Evolutionary conservation across 2,329 filamentous ascomycete genomes (phyloP), one percentile per base, ranked within the genome.

Genomic region (Aspergillus caelatus): DNA sequence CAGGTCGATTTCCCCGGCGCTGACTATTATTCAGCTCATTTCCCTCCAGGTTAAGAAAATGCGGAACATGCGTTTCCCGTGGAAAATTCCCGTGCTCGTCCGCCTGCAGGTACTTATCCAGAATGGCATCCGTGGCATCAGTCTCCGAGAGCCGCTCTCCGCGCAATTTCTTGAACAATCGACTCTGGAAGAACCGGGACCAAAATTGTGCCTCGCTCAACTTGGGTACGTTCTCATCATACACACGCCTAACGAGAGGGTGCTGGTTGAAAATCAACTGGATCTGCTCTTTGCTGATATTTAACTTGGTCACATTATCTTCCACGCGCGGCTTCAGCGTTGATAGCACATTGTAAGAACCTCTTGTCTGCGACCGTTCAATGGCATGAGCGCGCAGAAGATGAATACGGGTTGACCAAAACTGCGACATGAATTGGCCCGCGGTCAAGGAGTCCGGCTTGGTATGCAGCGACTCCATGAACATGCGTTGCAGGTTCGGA

Each of bases 11-110:
- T 57, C 95, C 95, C 71, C 86, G 89, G 72, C 90, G 87, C 59
- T 94, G 92, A 70, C 93, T 96, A 77, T 96, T 89, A 72, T 99
- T 94, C 76, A 95, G 92, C 79, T 98, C 95, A 73, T 99, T 99
- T 34, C 91, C 95, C 74, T 94, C 92, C 30, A 99, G 79, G 75
- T 99, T 91, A 70, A 99, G 94, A 67, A 96, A 94, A 71, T 94
- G 89, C 0, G 95, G 94, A 23, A 99, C 88, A 61, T 90, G 86
- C 39, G 89, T 82, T 4, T 89, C 72, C 5, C 80, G 78, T 45
- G 76, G 77, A 0, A 80, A 74, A 16, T 81, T 82, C 30, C 80
- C 78, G 54, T 84, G 79, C 68, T 93, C 91, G 65, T 92, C 90
- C 43, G 86, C 85, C 63, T 90, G 88, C 28, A 97, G 86, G 75